Conservation (phyloP, 106 monocot genomes). For the Dioscorea dumetorum region DNA sequence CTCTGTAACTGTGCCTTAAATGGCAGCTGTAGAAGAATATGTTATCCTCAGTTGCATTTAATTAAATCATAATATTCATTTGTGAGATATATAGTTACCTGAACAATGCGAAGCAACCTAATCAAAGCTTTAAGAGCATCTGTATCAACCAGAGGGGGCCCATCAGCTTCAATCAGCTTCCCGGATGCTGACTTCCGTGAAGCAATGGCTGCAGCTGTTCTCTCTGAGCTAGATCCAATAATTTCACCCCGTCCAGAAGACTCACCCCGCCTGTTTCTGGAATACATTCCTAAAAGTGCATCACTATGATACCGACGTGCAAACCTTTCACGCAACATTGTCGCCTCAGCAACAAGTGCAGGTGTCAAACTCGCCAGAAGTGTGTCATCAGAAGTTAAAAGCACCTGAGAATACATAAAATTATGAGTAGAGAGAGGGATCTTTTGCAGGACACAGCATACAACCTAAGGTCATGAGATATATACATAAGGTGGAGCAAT, state of each 20-base stretch:
- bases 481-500: neutral
- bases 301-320: conserved; percentile 76
- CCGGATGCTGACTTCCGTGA: conserved; percentile 38
- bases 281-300: conserved; percentile 74
- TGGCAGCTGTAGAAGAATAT: conserved; percentile 53
- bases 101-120: conserved; percentile 88
- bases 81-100: conserved; percentile 40
- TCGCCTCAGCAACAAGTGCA: conserved; percentile 98
- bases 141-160: conserved; percentile 70
- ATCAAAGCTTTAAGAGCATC: conserved; percentile 81
- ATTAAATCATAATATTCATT: neutral
- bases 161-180: conserved; percentile 81
- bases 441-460: neutral
- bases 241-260: conserved; percentile 69
- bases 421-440: neutral
- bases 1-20: conserved; percentile 92
- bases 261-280: conserved; percentile 76
- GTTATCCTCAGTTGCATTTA: neutral
- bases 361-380: conserved; percentile 83
- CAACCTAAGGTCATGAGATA: neutral
- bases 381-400: conserved; percentile 90
- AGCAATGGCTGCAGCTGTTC: conserved; percentile 38
- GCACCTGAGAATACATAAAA: conserved; percentile 48
- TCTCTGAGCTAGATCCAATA: conserved; percentile 40
- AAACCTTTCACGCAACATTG: conserved; percentile 94